Evolutionary conservation across 495 filamentous ascomycete genomes (phyloP).

Genomic region (Daldinia decipiens): DNA sequence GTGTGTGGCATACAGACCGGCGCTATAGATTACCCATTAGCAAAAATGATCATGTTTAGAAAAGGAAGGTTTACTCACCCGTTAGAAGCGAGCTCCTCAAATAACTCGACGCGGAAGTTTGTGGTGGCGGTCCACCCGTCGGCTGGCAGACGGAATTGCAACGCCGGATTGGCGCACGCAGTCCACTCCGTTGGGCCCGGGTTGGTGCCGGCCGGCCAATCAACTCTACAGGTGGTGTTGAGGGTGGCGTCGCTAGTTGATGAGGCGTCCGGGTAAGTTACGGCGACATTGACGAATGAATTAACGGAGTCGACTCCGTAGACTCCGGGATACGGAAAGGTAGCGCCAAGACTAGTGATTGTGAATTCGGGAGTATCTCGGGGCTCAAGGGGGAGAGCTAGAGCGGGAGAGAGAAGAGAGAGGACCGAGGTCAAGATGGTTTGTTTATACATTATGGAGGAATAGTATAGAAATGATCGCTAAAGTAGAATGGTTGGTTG

Average conservation of each 20-base stretch:
- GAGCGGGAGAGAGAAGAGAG: constrained; percentile 32
- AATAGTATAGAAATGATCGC: neutral
- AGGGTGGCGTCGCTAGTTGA: constrained; percentile 63
- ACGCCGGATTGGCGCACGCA: constrained; percentile 21
- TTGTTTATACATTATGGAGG: constrained; percentile 25
- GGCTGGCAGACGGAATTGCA: constrained; percentile 39
- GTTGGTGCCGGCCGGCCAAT: constrained; percentile 33
- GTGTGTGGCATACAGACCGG: constrained; percentile 39
- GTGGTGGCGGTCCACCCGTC: constrained; percentile 36
- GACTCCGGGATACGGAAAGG: constrained; percentile 37
- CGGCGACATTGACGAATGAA: constrained; percentile 33
- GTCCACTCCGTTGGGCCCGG: constrained; percentile 41
- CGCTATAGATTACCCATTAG: constrained; percentile 22
- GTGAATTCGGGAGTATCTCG: constrained; percentile 36
- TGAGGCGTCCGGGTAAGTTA: constrained; percentile 78
- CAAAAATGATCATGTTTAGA: neutral
- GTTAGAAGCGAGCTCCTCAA: constrained; percentile 27
- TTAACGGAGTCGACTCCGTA: constrained; percentile 36
- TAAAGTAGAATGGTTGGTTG: neutral
- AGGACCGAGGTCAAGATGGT: constrained; percentile 25
- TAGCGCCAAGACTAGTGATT: constrained; percentile 38
- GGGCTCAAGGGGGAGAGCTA: constrained; percentile 30
- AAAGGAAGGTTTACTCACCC: constrained; percentile 32
- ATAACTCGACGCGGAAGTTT: constrained; percentile 41
- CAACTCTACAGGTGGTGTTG: constrained; percentile 39